Evolutionary conservation across 2,329 filamentous ascomycete species (phyloP), one percentile per base, ranked within the genome.

Genomic region (Didymosphaeria variabile): DNA sequence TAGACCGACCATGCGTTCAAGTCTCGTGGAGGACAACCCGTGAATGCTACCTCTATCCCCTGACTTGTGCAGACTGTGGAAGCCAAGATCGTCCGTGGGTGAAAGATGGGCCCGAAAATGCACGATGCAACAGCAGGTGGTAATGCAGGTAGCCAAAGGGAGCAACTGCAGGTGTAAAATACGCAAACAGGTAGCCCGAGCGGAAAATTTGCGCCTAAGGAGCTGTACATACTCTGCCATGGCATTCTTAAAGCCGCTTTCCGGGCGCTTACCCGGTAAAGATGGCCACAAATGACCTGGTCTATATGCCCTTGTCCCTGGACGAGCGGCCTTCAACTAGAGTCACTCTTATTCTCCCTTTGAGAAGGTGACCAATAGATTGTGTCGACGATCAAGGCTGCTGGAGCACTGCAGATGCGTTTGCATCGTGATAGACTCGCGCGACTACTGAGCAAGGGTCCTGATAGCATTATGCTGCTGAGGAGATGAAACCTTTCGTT

Each of bases 71-170:
- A 36, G 23, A 49, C 34, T 40, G 38, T n/a, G 29, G 29, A 46
- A 40, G 40, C 50, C 59, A 57, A 63, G 56, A 45, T 21, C 34
- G 44, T 49, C 44, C 26, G 51, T 8, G 42, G 21, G 29, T 58
- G 54, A 47, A 63, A 61, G 52, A 58, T 59, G 60, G 42, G 52
- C 52, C 32, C 21, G 21, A 53, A 49, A 59, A 61, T 54, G 60
- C 53, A 57, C 59, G 64, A 75, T 74, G 72, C 67, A 70, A 72
- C 69, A 58, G 52, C 58, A 71, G 63, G 67, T 62, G 67, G 72
- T 70, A 53, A 50, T 57, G 57, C 46, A 60, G 57, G 62, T 62
- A 63, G 65, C 60, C 46, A 58, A 58, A 55, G 61, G 47, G 53
- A 55, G 60, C 57, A 60, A 55, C 45, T 38, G 60, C 46, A 53